phyloP scores from a whole-genome alignment of 495 filamentous ascomycete genomes.

The Neurospora cerealis region DNA sequence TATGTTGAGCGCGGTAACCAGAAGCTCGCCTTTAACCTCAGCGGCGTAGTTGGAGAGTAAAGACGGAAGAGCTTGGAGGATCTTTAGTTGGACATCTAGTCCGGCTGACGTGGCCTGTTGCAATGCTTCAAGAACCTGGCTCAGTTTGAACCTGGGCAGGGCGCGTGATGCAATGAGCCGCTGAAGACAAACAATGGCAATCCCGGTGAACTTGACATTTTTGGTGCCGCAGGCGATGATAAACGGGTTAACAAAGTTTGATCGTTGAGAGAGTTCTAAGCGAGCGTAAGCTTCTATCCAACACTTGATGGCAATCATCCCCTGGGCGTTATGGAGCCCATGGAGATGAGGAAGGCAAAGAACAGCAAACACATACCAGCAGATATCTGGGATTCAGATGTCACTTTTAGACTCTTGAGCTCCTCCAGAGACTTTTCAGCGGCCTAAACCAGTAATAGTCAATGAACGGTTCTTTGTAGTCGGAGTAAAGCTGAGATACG shows the following conservation, averaged over 20 bases:
- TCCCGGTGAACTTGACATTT: slow-evolving; percentile 80
- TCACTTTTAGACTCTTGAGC: slow-evolving; percentile 65
- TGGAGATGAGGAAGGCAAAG: background rate
- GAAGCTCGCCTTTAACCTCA: slow-evolving; percentile 68
- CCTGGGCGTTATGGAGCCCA: background rate
- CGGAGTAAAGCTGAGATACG: slow-evolving; percentile 10
- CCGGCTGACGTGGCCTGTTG: slow-evolving; percentile 65
- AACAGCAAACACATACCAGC: slow-evolving; percentile 48
- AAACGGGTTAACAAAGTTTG: slow-evolving; percentile 84
- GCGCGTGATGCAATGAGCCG: slow-evolving; percentile 72
- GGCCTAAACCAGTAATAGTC: slow-evolving; percentile 45
- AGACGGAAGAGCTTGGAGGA: slow-evolving; percentile 86
- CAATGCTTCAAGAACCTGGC: slow-evolving; percentile 77
- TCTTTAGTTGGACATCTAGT: slow-evolving; percentile 91
- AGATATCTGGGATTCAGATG: slow-evolving; percentile 73
- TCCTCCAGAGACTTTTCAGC: slow-evolving; percentile 91
- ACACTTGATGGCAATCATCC: background rate
- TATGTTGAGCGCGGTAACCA: slow-evolving; percentile 74
- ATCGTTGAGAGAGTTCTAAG: slow-evolving; percentile 70
- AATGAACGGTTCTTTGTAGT: slow-evolving; percentile 12
- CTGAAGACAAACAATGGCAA: slow-evolving; percentile 80
- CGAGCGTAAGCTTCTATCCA: slow-evolving; percentile 6
- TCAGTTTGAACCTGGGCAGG: slow-evolving; percentile 60
- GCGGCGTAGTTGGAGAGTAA: slow-evolving; percentile 82
- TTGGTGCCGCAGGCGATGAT: slow-evolving; percentile 81